Evolutionary conservation across 257 asterid species (phyloP).

Genomic region (Hygrophila difformis): DNA sequence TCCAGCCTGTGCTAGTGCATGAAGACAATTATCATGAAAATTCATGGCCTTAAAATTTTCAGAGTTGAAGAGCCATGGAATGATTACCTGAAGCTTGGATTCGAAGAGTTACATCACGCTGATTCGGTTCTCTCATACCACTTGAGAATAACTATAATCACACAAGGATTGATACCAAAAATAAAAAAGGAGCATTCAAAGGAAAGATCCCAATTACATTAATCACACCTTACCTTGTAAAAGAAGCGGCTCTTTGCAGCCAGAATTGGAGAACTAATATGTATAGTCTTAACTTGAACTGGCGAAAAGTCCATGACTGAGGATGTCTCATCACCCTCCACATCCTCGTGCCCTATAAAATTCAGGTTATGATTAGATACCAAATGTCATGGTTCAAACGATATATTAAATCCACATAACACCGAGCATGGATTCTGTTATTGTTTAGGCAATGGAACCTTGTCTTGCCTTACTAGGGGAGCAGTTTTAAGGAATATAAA

Average conservation of each 20-base stretch:
- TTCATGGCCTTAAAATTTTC: too few relatives aligned
- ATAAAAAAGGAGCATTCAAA: background rate
- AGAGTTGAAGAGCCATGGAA: too few relatives aligned
- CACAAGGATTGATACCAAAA: slow-evolving; percentile 7
- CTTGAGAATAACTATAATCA: slow-evolving; percentile 60
- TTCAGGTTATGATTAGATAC: too few relatives aligned
- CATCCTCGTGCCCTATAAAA: slow-evolving; percentile 37
- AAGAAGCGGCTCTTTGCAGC: slow-evolving; percentile 82
- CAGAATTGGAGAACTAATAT: slow-evolving; percentile 85
- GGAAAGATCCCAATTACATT: background rate
- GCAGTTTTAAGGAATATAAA: background rate
- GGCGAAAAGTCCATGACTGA: slow-evolving; percentile 35
- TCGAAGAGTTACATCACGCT: slow-evolving; percentile 1
- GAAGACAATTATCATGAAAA: too few relatives aligned
- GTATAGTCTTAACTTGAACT: slow-evolving; percentile 41
- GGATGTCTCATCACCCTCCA: slow-evolving; percentile 22
- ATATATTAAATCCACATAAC: too few relatives aligned
- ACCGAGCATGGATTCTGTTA: background rate
- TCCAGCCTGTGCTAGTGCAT: too few relatives aligned
- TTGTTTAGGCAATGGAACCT: too few relatives aligned
- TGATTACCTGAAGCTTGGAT: slow-evolving; percentile 9
- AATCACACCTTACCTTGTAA: slow-evolving; percentile 39
- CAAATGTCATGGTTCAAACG: too few relatives aligned
- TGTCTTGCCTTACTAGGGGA: too few relatives aligned
- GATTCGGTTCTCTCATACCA: slow-evolving; percentile 20